Evolutionary conservation across 179 eudicot genomes (phyloP), one percentile per base, ranked within the genome.

Genomic region (Spinacia oleracea): DNA sequence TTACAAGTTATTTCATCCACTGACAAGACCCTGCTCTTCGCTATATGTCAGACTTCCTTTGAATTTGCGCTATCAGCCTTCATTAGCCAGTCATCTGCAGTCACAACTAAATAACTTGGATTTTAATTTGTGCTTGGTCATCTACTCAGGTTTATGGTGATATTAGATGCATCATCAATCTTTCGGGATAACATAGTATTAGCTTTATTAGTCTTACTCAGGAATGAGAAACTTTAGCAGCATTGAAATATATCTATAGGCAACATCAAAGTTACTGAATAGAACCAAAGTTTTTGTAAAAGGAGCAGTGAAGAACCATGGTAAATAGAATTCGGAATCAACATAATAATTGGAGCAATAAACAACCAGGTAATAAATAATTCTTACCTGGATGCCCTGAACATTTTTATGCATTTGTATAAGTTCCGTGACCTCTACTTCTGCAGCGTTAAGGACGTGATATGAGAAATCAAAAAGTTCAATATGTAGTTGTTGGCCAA

Each of bases 401-500:
- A 89, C 78, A 86, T 82, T 89, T 85, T 76, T 93, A 53, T 89
- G 92, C 71, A 75, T 81, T 70, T 84, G 88, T 42, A 90, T 34
- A 56, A 84, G 72, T 72, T 93, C 85, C 48, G 92, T 88, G 74
- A 81, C 85, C 83, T 96, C 99, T 11, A 90, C 98, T 86, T 96
- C 99, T 8, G 99, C 97, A 77, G 91, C 87, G 80, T 96, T 96
- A 69, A 96, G 97, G 79, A 91, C 88, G 89, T 93, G 98, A 87
- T 90, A 91, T 6, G 98, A 96, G 78, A 96, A 96, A 77, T 96
- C 99, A 72, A 96, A 96, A 40, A 96, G 91, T 80, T 96, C 99
- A 83, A 93, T 93, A 84, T 93, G 98, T 73, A 93, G 89, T 79
- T 93, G 99, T 82, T 96, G 99, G 74, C 99, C 99, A 70, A 96